Evolutionary conservation across 768 basidiomycete species (phyloP), one percentile per base, ranked within the genome.

Genomic region (Pilatotrama ljubarskyi): DNA sequence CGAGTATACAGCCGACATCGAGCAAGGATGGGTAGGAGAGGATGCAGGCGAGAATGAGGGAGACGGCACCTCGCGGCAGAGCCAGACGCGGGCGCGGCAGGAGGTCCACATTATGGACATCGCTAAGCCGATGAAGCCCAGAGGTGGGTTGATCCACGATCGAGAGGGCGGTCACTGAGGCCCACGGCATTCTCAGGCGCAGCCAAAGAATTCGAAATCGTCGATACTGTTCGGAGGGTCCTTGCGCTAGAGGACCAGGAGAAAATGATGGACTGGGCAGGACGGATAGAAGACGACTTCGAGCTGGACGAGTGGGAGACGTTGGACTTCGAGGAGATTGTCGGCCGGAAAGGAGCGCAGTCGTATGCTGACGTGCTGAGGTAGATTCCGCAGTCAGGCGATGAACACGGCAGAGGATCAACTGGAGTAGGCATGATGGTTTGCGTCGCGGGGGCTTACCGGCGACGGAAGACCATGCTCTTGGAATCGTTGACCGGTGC

Each of bases 31-130:
- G 44, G n/a, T 11, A 44, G 17, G 15, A 3, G 53, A 55, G 38
- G 35, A 20, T 4, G 13, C 8, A 9, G 29, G 13, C n/a, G n/a
- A 37, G 5, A 24, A 42, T 3, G 20, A 7, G 8, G 40, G 32
- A 17, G 32, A 25, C 9, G 24, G 32, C 17, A 17, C n/a, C n/a
- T 29, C 29, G 41, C 6, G 41, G 41, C n/a, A 15, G 32, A 20
- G 9, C 6, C 10, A 9, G 18, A 17, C 3, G 44, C 25, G 35
- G 15, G 22, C 15, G 26, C 18, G 38, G n/a, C 32, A n/a, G 42
- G 41, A 62, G 51, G 61, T 62, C 20, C 35, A 20, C 18, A 52
- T 62, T 8, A 22, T 62, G 55, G 61, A 62, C 55, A 57, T 62
- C 17, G 61, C 61, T 22, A 62, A 57, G 40, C 55, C 55, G 29